phyloP scores from a whole-genome alignment of 1,139 yeast species.

The Saccharomyces pastorianus region DNA sequence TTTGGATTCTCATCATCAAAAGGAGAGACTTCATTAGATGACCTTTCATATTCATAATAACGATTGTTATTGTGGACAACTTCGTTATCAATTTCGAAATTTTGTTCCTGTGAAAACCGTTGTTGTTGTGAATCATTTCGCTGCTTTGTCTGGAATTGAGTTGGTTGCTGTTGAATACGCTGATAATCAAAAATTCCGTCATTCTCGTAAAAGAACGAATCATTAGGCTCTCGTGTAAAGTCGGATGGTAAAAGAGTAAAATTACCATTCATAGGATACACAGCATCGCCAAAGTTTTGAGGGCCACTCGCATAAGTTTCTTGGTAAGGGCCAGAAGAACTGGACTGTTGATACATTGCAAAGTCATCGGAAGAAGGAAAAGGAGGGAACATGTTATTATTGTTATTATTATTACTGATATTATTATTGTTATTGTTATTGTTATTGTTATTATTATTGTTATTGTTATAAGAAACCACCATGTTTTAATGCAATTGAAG shows the following conservation, averaged over 20 bases:
- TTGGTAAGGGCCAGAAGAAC: neutral
- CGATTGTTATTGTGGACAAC: neutral
- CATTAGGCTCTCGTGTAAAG: neutral
- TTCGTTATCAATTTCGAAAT: neutral
- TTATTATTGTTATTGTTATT: neutral
- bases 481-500: neutral
- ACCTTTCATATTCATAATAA: neutral
- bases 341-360: neutral
- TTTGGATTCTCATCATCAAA: constrained; percentile 1
- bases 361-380: neutral
- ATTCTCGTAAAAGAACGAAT: neutral
- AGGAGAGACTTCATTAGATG: neutral
- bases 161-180: neutral
- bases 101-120: neutral
- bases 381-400: neutral
- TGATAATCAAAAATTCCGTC: neutral
- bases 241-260: constrained; percentile 1
- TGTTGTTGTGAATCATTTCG: neutral
- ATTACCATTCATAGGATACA: neutral
- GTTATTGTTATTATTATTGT: neutral
- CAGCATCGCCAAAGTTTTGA: neutral
- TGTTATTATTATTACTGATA: neutral
- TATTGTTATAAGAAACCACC: neutral
- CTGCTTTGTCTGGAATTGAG: neutral
- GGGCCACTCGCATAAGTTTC: neutral